Percentiles rank a stretch among this genome's conserved stretches.
phyloP scores from a whole-genome alignment of 2,329 filamentous ascomycete species.

The Emmonsia crescens region DNA sequence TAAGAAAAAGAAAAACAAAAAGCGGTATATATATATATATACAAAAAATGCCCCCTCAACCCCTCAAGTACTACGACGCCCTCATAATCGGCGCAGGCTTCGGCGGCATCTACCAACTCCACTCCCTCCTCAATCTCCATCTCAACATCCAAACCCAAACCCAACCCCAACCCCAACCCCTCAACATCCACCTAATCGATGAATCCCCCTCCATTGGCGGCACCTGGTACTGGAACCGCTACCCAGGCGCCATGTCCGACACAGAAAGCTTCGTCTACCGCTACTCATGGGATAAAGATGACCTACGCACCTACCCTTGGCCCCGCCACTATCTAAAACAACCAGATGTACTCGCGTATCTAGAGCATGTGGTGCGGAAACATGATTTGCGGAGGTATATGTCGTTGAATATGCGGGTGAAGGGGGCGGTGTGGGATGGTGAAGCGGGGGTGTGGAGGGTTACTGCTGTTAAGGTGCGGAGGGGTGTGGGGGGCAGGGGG shows the following conservation, averaged over 20 bases:
- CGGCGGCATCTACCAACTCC: slow-evolving; percentile 1
- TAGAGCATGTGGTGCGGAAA: neutral
- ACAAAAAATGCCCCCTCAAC: neutral
- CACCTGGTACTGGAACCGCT: neutral
- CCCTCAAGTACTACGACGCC: neutral
- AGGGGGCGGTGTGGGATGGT: neutral
- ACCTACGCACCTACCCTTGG: neutral
- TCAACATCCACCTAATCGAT: neutral
- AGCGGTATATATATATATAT: no score
- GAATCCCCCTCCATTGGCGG: neutral
- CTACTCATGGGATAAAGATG: neutral
- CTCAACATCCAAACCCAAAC: neutral
- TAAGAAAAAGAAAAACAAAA: no score
- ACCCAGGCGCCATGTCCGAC: neutral
- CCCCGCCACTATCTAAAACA: neutral
- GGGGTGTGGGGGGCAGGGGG: no score
- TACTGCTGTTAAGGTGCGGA: neutral
- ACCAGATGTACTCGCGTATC: neutral
- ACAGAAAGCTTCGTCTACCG: neutral
- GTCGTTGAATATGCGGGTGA: neutral
- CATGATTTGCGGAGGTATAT: neutral
- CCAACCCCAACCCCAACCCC: neutral
- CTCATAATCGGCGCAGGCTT: neutral
- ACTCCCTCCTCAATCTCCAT: neutral
- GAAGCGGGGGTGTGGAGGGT: neutral